Evolutionary conservation across 805 yeast species (phyloP), one percentile per base, ranked within the genome.

Genomic region (Barnettozyma californica): DNA sequence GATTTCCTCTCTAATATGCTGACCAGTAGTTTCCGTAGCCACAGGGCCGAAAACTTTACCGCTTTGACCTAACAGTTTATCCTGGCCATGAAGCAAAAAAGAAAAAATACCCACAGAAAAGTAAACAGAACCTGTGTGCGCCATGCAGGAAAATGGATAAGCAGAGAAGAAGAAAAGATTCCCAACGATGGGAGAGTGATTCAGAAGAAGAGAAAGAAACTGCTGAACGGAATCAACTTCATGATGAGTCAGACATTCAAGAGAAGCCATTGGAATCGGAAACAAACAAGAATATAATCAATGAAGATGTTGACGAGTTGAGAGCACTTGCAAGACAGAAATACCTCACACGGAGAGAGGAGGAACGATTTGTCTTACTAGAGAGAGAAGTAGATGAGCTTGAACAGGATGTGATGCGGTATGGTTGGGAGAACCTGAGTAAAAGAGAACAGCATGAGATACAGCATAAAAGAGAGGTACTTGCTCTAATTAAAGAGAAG

Each of bases 381-480:
- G 68, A 71, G 41, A 65, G 65, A 38, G 87, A 81, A 44, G 66
- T 83, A 13, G 62, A 60, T 3, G 75, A 70, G 9, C 66, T 75
- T 33, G 83, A 80, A 56, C 65, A 67, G 14, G 81, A 78, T 56
- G 71, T 80, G 16, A 56, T 68, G 16, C 58, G 67, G 50, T 67
- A 74, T 54, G 86, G 87, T 1, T 79, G 84, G 84, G 68, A 71
- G 2, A 69, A 73, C 19, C 58, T 83, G 18, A 69, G 80, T 1
- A 57, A 58, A 21, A 61, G 62, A 20, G 87, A 83, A 52, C 75
- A 69, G 43, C 62, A 70, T n/a, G 83, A 82, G 43, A 73, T 77
- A 44, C 63, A 64, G 19, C 65, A 74, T 51, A 81, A 83, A 50
- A 69, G 77, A 36, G 76, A 79, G 49, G 63, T 82, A 1, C 60